Conservation (phyloP, 2,329 filamentous ascomycete species). For the Pezicula rhizophila region DNA sequence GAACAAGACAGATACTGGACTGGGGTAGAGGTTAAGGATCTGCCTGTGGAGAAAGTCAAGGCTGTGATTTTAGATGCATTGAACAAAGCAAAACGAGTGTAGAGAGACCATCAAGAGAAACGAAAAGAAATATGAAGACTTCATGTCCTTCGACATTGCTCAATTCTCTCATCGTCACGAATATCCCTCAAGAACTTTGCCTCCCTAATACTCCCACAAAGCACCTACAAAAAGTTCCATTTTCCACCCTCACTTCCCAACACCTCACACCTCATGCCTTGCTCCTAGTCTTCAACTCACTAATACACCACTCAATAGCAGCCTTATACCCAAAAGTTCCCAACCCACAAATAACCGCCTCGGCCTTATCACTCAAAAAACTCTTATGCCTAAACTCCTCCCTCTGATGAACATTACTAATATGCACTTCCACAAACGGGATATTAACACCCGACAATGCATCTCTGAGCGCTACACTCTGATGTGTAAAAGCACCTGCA, state of each 20-base stretch:
- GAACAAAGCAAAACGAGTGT: conserved; percentile 2
- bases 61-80: conserved; percentile 14
- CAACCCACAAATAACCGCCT: conserved; percentile 66
- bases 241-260: too few relatives aligned
- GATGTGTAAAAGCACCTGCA: conserved; percentile 70
- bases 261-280: too few relatives aligned
- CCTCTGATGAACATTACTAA: conserved; percentile 67
- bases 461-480: conserved; percentile 69
- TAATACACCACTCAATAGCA: conserved; percentile 47
- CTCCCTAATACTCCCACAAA: too few relatives aligned
- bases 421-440: conserved; percentile 73
- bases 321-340: conserved; percentile 56
- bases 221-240: too few relatives aligned
- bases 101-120: too few relatives aligned
- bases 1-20: conserved; percentile 18
- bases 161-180: too few relatives aligned
- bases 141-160: too few relatives aligned
- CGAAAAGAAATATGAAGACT: too few relatives aligned
- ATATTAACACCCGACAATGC: conserved; percentile 62
- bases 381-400: conserved; percentile 65
- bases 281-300: conserved; percentile 34
- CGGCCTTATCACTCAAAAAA: conserved; percentile 70
- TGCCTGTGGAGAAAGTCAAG: conserved; percentile 14
- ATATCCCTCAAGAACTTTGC: too few relatives aligned
- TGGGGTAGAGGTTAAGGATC: conserved; percentile 9